Base-by-base conservation (phyloP, 2,329 filamentous ascomycete species). In the Monilinia fructigena region DNA sequence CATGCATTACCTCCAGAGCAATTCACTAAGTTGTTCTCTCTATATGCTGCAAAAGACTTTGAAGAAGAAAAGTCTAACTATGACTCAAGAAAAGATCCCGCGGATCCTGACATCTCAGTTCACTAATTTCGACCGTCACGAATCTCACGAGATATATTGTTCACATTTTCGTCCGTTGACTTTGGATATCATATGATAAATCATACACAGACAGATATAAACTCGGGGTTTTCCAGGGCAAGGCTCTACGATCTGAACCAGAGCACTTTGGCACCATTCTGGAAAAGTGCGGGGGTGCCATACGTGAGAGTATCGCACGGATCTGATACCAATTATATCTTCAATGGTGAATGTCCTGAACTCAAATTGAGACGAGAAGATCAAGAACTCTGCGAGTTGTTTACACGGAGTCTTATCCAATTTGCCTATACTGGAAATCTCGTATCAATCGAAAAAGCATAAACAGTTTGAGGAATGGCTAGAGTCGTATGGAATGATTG, bases 261-360 rank as follows among this genome's bases (percentile, higher is more conserved):
- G 16, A 69, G 58, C 54, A 28, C 60, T 18, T 58, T 66, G 18
- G 28, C 54, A 12, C 54, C 62, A 7, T 35, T 66, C 1, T 67
- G 62, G 56, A 65, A 63, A 28, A 40, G 52, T 1, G 56, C 42
- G 1, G 67, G 62, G 12, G 66, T 67, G 62, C 66, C 66, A 14
- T 67, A 63, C n/a, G 50, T 67, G 4, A 48, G 47, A 23, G 58
- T 63, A 20, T 56, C 56, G 20, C 67, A 66, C 40, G 67, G 67
- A 8, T 63, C 61, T 16, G 67, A 69, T n/a, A 67, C 53, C 7
- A 59, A 67, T 35, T 66, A 67, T 12, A 61, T 69, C 42, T 69
- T 69, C 42, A 68, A 66, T n/a, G 67, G 67, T n/a, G 26, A 67
- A 16, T 63, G 62, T 16, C 67, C 67, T 2, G 58, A 69, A 40